Base-by-base conservation (phyloP, 352 stramenopile species). In the Blastocystis hominis region DNA sequence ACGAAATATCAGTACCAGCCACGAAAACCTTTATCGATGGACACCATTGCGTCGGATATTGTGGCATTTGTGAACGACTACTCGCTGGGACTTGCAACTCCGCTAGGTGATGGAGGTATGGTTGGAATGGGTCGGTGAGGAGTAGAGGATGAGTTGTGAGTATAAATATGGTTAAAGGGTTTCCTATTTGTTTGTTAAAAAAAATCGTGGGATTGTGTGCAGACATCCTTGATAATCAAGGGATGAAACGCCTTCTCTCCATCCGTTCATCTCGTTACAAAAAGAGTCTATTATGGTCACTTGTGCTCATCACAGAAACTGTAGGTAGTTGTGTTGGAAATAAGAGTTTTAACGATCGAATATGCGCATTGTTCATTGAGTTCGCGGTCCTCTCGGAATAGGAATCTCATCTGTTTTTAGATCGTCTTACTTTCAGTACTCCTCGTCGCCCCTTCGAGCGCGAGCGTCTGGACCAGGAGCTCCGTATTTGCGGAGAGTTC, bases 241-340 rank as follows among this genome's bases (percentile, higher is more conserved):
- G n/a, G 17, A 84, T 53, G 44, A 84, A 84, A 66, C 70, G 44
- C 44, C 55, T 40, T 38, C 15, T 42, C 62, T n/a, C 1, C 24
- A 30, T 30, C 15, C 9, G 40, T 44, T 42, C 59, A 38, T 40
- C 24, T 36, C 30, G 30, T 30, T n/a, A 72, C 30, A 38, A 72
- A 47, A 46, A 38, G 72, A 84, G 72, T 84, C 72, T 84, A 84
- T 46, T 15, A 84, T 84, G 72, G 72, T 84, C 38, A 84, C 72
- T 66, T 84, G 72, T 84, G 72, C 72, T 53, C 72, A 84, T 66
- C 72, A 84, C 50, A 84, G 72, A 84, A 84, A 84, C 55, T 84
- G 72, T 84, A 84, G 20, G 72, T 84, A 47, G 44, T 53, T n/a
- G 13, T 54, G 40, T 38, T 53, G 4, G 15, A 2, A 2, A 77